Evolutionary conservation across 208 protist genomes (phyloP).

Genomic region (Crithidia bombi): DNA sequence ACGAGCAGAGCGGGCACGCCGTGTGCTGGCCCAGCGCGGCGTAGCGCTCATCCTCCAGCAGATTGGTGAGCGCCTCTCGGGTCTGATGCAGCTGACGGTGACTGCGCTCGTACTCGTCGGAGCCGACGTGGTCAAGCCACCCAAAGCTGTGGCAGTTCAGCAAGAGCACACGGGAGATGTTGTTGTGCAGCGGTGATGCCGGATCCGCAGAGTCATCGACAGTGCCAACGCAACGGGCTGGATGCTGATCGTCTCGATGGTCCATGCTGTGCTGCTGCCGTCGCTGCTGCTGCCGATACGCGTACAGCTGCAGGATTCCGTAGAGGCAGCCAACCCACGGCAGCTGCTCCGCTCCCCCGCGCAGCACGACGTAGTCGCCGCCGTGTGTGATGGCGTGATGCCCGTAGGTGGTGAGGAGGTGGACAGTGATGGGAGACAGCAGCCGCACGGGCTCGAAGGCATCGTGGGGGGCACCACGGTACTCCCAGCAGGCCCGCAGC

Average conservation of each 20-base stretch:
- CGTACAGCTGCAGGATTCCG: slow-evolving; percentile 42
- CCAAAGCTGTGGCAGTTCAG: slow-evolving; percentile 76
- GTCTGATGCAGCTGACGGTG: slow-evolving; percentile 38
- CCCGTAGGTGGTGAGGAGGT: slow-evolving; percentile 68
- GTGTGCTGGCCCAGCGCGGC: slow-evolving; percentile 27
- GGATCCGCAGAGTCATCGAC: neutral
- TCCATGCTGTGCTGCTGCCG: neutral
- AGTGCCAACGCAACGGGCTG: neutral
- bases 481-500: slow-evolving; percentile 60
- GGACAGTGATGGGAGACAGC: slow-evolving; percentile 45
- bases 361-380: slow-evolving; percentile 54
- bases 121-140: slow-evolving; percentile 54
- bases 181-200: neutral
- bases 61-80: slow-evolving; percentile 28
- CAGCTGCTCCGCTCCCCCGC: slow-evolving; percentile 56
- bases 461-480: slow-evolving; percentile 55
- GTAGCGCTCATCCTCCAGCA: slow-evolving; percentile 44
- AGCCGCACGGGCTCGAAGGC: slow-evolving; percentile 62
- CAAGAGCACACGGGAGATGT: slow-evolving; percentile 51
- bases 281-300: slow-evolving; percentile 11
- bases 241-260: neutral
- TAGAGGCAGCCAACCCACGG: slow-evolving; percentile 68
- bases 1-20: slow-evolving; percentile 24
- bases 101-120: slow-evolving; percentile 58
- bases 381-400: slow-evolving; percentile 47